Percentiles rank a stretch among this genome's conserved stretches.
These are phyloP conservation scores for Auriscalpium orientale DNA, from an alignment of 768 basidiomycete species.

Conservation along the genomic window DNA sequence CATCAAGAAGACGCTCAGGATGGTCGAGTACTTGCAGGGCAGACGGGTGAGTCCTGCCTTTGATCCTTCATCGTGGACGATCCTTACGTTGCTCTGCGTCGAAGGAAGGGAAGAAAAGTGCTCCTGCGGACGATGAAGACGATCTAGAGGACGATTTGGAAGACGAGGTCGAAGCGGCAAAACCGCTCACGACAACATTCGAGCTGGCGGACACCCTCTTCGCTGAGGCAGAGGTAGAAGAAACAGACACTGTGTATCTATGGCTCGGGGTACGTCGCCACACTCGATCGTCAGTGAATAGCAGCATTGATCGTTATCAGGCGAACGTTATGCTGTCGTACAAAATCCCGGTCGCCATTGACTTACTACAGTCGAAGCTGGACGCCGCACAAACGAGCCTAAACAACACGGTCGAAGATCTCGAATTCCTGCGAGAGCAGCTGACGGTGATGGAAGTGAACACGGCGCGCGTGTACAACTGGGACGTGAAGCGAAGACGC, in stretches of 20 bases:
- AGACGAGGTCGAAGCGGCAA: constrained; percentile 41
- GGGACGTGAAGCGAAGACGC: constrained; percentile 82
- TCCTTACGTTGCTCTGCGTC: neutral
- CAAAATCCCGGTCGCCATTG: constrained; percentile 68
- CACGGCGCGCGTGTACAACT: constrained; percentile 92
- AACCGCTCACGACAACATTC: constrained; percentile 75
- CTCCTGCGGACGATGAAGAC: constrained; percentile 34
- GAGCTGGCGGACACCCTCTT: constrained; percentile 95
- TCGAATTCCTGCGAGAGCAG: constrained; percentile 91
- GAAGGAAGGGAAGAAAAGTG: constrained; percentile 55
- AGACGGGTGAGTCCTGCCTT: constrained; percentile 44
- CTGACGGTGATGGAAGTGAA: constrained; percentile 95
- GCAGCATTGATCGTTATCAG: constrained; percentile 31
- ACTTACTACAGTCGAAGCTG: constrained; percentile 70
- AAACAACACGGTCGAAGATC: constrained; percentile 69
- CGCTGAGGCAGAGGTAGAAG: constrained; percentile 83
- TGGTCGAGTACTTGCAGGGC: constrained; percentile 78
- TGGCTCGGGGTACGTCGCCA: constrained; percentile 82
- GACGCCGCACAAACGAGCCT: constrained; percentile 59
- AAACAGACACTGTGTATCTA: constrained; percentile 83
- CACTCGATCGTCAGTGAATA: neutral
- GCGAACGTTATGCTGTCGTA: constrained; percentile 98
- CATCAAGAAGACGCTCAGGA: constrained; percentile 83
- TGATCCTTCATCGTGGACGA: neutral
- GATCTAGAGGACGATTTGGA: constrained; percentile 40